A percentile compares a stretch with the other conserved stretches of the same genome.
Evolutionary conservation across 2,329 filamentous ascomycete genomes (phyloP).

Genomic region (Phoma sp.): DNA sequence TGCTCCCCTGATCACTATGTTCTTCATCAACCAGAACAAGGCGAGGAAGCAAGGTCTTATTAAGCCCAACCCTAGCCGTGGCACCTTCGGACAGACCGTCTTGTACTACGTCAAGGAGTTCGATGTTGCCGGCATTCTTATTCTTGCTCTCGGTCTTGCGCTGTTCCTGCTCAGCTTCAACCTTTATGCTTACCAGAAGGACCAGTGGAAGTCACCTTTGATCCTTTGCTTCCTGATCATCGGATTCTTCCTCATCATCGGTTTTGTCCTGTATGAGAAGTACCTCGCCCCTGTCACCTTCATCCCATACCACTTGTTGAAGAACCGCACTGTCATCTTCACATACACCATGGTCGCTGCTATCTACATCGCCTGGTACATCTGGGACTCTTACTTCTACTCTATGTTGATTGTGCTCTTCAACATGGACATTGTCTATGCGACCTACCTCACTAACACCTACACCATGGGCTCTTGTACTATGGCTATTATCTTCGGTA

Average conservation of each 20-base stretch:
- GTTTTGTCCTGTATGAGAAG: constrained; percentile 51
- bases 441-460: constrained; percentile 50
- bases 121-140: constrained; percentile 66
- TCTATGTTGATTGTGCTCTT: constrained; percentile 50
- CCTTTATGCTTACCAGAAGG: constrained; percentile 50
- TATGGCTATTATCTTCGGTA: constrained; percentile 38
- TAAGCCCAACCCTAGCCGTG: constrained; percentile 51
- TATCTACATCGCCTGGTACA: constrained; percentile 41
- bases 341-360: constrained; percentile 57
- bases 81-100: constrained; percentile 56
- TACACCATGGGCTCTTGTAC: constrained; percentile 49
- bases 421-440: constrained; percentile 39
- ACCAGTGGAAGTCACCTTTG: constrained; percentile 44
- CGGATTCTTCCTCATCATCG: constrained; percentile 44
- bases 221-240: constrained; percentile 53
- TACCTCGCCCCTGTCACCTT: constrained; percentile 50
- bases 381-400: constrained; percentile 52
- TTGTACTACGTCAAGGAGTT: constrained; percentile 66
- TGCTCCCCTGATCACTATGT: constrained; percentile 65
- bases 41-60: constrained; percentile 63
- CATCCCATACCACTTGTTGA: constrained; percentile 56
- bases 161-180: constrained; percentile 73
- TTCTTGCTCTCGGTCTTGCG: constrained; percentile 66
- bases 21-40: constrained; percentile 64
- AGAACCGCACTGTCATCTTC: constrained; percentile 59